Percentiles rank a stretch among this genome's conserved stretches.
Evolutionary conservation across 2,329 filamentous ascomycete species (phyloP).

Genomic region (Graphium sp.): DNA sequence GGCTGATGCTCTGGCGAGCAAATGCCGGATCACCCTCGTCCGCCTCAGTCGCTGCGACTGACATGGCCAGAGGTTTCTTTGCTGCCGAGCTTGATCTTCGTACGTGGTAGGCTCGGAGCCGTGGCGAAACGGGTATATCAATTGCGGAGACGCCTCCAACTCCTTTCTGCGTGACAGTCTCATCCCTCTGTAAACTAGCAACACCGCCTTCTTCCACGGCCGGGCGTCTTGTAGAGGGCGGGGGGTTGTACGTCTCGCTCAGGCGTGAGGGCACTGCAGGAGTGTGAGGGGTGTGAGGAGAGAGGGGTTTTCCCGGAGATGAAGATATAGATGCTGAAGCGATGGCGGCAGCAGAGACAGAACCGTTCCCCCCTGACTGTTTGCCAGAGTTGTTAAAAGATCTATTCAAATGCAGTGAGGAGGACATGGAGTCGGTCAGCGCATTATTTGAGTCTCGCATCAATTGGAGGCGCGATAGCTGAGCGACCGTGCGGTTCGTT

Average conservation of each 20-base stretch:
- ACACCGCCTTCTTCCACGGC: no score
- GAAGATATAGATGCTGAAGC: constrained; percentile 72
- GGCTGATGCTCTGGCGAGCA: constrained; percentile 49
- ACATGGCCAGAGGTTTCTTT: constrained; percentile 38
- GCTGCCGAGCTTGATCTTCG: constrained; percentile 55
- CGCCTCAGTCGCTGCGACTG: constrained; percentile 45
- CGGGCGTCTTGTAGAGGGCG: no score
- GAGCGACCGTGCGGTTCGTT: constrained; percentile 59
- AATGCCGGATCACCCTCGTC: constrained; percentile 45
- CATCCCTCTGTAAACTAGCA: no score
- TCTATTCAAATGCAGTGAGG: constrained; percentile 69
- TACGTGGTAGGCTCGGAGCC: constrained; percentile 33
- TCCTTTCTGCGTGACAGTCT: constrained; percentile 27
- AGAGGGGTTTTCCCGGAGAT: constrained; percentile 79
- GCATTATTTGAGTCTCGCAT: constrained; percentile 83
- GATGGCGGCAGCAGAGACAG: constrained; percentile 48
- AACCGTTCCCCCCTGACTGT: constrained; percentile 39
- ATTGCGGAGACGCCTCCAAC: constrained; percentile 44
- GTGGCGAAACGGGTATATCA: constrained; percentile 56
- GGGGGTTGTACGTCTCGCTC: no score
- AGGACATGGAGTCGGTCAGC: constrained; percentile 87
- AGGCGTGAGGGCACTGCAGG: constrained; percentile 57
- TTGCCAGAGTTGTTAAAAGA: constrained; percentile 60
- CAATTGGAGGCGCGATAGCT: constrained; percentile 68
- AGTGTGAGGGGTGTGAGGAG: constrained; percentile 80